These are phyloP conservation scores for Candida namnaoensis DNA, from an alignment of 805 yeast genomes.

Conservation along the genomic window DNA sequence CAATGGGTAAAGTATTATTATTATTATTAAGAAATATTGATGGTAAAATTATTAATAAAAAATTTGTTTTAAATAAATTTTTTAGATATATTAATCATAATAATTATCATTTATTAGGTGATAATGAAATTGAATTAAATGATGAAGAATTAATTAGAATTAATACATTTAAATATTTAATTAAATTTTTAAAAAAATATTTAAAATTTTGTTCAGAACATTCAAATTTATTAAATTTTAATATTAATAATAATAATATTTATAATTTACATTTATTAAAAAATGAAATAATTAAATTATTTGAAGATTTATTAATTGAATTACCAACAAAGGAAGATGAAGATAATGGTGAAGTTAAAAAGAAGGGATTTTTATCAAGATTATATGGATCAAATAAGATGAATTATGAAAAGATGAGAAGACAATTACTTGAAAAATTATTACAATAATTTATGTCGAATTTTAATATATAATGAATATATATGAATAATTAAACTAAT, in stretches of 20 bases:
- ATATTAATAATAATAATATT: too few species aligned
- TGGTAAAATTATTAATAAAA: constrained; percentile 32
- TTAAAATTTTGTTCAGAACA: too few species aligned
- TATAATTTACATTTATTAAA: constrained; percentile 4
- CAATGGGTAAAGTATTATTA: constrained; percentile 19
- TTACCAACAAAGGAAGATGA: constrained; percentile 21
- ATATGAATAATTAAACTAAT: too few species aligned
- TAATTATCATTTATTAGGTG: too few species aligned
- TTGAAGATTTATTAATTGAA: constrained; percentile 22
- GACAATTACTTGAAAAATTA: constrained; percentile 20
- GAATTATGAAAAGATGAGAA: constrained; percentile 20
- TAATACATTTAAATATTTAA: too few species aligned
- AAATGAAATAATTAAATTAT: constrained; percentile 14
- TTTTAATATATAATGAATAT: too few species aligned
- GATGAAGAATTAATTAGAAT: too few species aligned
- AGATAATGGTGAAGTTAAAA: constrained; percentile 4
- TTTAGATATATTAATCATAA: constrained; percentile 2
- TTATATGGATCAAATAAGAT: constrained; percentile 6
- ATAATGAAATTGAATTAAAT: too few species aligned
- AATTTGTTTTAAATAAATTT: constrained; percentile 15
- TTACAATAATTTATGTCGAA: too few species aligned
- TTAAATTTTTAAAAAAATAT: too few species aligned
- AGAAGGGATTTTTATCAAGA: too few species aligned
- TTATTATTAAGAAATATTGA: constrained; percentile 24
- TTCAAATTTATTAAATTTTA: too few species aligned